Base-by-base conservation (phyloP, 2,329 filamentous ascomycete species). In the Fusarium sp. region DNA sequence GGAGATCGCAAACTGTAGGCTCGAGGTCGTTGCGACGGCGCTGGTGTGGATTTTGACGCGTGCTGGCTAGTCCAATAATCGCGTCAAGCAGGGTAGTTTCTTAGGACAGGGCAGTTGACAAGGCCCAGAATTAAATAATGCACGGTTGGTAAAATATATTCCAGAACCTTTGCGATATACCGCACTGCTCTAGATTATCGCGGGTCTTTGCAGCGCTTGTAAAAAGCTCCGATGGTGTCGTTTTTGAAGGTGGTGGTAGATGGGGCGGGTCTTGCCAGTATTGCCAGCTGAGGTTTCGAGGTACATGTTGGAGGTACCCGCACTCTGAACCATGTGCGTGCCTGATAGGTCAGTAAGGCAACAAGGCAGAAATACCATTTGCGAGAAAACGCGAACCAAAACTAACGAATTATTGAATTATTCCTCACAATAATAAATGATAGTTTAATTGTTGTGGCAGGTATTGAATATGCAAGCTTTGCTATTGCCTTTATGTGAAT, bases 11-110 rank as follows among this genome's bases (percentile, higher is more conserved):
- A 58, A 64, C 50, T 55, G 45, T 27, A 34, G 22, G 34, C 43
- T 65, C 51, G 56, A 71, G 60, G 63, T 62, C 66, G 68, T 60
- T 71, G 68, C 63, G 64, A 63, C 61, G 55, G 57, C 66, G 63
- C 62, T 71, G 47, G 66, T 63, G 75, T 76, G 75, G 75, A 68
- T 74, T 76, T 73, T 68, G 68, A 76, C 75, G 75, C 75, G 75
- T 76, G 63, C 71, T 63, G 64, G 62, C 70, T 65, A 63, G 64
- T 69, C 69, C 68, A 75, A 70, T 73, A 45, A 63, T 76, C 74
- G 74, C 74, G 74, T 76, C 74, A 64, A 76, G 59, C 59, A 64
- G 61, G 59, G 43, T 50, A 16, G 59, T 47, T 34, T 16, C 60
- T 60, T 47, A 46, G 58, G 57, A 51, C 32, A 43, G 42, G 24